Evolutionary conservation across 2,329 filamentous ascomycete species (phyloP).

Genomic region (Verticillium dahliae): DNA sequence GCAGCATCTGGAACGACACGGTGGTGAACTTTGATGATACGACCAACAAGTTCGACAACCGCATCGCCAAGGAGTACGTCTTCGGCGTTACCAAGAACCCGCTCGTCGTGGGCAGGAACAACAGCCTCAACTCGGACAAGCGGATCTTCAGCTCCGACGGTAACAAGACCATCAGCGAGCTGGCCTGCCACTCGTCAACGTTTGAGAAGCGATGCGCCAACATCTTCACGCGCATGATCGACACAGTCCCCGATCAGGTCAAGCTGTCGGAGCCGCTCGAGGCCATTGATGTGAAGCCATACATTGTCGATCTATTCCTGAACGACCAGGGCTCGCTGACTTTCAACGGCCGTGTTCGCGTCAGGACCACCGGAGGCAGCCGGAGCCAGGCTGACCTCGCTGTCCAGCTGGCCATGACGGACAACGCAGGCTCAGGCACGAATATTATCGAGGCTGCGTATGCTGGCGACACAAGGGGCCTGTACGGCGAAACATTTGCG

Average conservation of each 20-base stretch:
- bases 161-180: constrained; percentile 32
- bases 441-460: constrained; percentile 2
- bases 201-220: constrained; percentile 27
- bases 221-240: constrained; percentile 25
- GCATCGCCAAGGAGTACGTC: constrained; percentile 14
- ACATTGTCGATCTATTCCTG: constrained; percentile 19
- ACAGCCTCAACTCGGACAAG: constrained; percentile 13
- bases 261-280: constrained; percentile 20
- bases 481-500: constrained; percentile 18
- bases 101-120: constrained; percentile 14
- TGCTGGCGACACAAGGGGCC: constrained; percentile 16
- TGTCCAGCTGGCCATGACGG: constrained; percentile 7
- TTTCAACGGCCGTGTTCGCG: constrained; percentile 19
- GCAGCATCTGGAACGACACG: constrained; percentile 11
- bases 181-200: constrained; percentile 25
- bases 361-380: constrained; percentile 12
- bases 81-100: constrained; percentile 14
- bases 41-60: constrained; percentile 16
- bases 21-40: constrained; percentile 27
- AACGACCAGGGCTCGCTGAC: constrained; percentile 16
- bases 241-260: constrained; percentile 24
- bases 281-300: constrained; percentile 24
- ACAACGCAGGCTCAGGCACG: constrained; percentile 10
- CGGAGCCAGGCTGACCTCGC: constrained; percentile 10
- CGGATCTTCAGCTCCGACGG: constrained; percentile 16